Conservation (phyloP, 139 green algal species). For the Coelastrella sp. region DNA sequence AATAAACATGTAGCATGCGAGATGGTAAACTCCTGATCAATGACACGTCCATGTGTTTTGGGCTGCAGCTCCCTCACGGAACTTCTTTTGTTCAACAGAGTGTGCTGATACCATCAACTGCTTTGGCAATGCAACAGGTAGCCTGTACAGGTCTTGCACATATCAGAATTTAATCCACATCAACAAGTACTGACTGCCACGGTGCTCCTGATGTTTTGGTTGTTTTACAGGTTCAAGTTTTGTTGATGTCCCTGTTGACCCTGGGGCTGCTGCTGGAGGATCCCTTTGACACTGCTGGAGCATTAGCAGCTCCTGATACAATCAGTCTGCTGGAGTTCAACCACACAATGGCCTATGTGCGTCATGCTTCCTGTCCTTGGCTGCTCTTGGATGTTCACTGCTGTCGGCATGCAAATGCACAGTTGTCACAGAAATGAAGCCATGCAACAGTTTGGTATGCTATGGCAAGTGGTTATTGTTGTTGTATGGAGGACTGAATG, state of each 20-base stretch:
- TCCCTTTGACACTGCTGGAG: constrained; percentile 37
- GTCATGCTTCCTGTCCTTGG: background rate
- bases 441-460: background rate
- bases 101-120: background rate
- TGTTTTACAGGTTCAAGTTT: constrained; percentile 31
- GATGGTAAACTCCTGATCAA: too few species aligned
- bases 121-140: background rate
- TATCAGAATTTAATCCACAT: too few species aligned
- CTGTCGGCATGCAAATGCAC: background rate
- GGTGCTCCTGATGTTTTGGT: too few species aligned
- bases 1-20: too few species aligned
- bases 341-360: constrained; percentile 28
- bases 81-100: too few species aligned
- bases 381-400: background rate
- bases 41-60: too few species aligned
- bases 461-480: background rate
- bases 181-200: too few species aligned
- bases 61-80: too few species aligned
- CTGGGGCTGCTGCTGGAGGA: constrained; percentile 36
- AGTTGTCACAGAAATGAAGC: background rate
- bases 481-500: background rate
- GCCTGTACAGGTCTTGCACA: too few species aligned
- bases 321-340: constrained; percentile 38
- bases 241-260: constrained; percentile 34
- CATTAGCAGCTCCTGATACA: constrained; percentile 13